Evolutionary conservation across 495 filamentous ascomycete genomes (phyloP).

Genomic region (Annulohypoxylon moriforme): DNA sequence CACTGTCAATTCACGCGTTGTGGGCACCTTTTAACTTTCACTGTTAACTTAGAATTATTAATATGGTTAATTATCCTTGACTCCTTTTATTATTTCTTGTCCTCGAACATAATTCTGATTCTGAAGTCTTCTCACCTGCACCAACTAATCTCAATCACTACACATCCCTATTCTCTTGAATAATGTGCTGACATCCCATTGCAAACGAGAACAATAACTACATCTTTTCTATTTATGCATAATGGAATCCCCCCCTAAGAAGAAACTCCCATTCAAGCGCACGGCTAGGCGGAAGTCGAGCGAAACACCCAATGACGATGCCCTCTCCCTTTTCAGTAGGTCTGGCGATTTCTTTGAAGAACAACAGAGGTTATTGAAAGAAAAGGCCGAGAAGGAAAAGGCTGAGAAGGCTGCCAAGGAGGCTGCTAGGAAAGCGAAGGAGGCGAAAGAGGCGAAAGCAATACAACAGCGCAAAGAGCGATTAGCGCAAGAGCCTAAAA

Average conservation of each 20-base stretch:
- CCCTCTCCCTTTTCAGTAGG: conserved; percentile 72
- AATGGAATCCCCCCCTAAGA: conserved; percentile 58
- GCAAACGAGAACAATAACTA: not conserved
- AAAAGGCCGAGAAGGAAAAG: conserved; percentile 49
- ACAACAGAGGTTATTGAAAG: conserved; percentile 53
- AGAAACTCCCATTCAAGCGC: conserved; percentile 75
- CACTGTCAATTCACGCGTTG: not conserved
- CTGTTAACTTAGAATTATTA: not conserved
- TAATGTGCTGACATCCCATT: not conserved
- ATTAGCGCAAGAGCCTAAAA: conserved; percentile 45
- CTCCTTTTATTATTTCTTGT: not conserved
- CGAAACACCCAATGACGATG: conserved; percentile 52
- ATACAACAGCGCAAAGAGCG: conserved; percentile 39
- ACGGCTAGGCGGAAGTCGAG: conserved; percentile 62
- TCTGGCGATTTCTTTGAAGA: conserved; percentile 74
- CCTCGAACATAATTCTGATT: not conserved
- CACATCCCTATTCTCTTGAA: not conserved
- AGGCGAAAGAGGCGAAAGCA: conserved; percentile 34
- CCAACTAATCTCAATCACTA: not conserved
- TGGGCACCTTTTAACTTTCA: not conserved
- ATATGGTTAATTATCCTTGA: not conserved
- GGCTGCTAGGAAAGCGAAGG: conserved; percentile 31
- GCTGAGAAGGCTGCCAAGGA: conserved; percentile 48
- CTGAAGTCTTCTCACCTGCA: not conserved
- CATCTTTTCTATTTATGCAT: conserved; percentile 2